Evolutionary conservation across 2,329 filamentous ascomycete genomes (phyloP).

Genomic region (Lizonia empirigonia): DNA sequence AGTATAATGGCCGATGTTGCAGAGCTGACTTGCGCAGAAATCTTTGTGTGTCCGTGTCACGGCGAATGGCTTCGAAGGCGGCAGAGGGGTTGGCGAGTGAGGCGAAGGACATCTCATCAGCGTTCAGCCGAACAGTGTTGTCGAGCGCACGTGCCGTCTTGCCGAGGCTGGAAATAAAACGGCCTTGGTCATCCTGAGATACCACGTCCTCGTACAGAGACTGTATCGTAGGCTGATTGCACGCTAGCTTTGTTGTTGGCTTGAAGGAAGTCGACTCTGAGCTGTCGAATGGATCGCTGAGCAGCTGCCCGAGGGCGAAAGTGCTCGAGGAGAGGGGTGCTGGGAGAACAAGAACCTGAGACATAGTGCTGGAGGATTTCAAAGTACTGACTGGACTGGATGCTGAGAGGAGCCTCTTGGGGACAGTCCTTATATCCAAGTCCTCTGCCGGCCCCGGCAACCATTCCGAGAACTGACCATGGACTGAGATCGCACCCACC

Average conservation of each 20-base stretch:
- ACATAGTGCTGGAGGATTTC: slow-evolving; percentile 25
- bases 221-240: slow-evolving; percentile 12
- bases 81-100: slow-evolving; percentile 21
- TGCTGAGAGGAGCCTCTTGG: background rate
- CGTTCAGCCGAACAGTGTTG: slow-evolving; percentile 25
- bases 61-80: slow-evolving; percentile 33
- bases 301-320: slow-evolving; percentile 37
- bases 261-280: slow-evolving; percentile 22
- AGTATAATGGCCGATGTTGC: slow-evolving; percentile 52
- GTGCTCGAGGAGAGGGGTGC: slow-evolving; percentile 28
- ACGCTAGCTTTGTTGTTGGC: slow-evolving; percentile 15
- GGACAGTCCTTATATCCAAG: background rate
- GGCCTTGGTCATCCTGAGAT: slow-evolving; percentile 30
- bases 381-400: background rate
- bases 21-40: slow-evolving; percentile 40
- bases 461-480: slow-evolving; percentile 2
- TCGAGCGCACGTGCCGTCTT: slow-evolving; percentile 1
- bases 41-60: slow-evolving; percentile 23
- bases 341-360: slow-evolving; percentile 30
- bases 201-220: slow-evolving; percentile 24
- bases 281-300: slow-evolving; percentile 33
- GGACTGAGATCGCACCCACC: slow-evolving; percentile 11
- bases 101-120: slow-evolving; percentile 25
- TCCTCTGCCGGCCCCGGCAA: slow-evolving; percentile 1
- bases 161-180: slow-evolving; percentile 19